Evolutionary conservation across 352 stramenopile genomes (phyloP).

Genomic region (Pythium vanterpoolii): DNA sequence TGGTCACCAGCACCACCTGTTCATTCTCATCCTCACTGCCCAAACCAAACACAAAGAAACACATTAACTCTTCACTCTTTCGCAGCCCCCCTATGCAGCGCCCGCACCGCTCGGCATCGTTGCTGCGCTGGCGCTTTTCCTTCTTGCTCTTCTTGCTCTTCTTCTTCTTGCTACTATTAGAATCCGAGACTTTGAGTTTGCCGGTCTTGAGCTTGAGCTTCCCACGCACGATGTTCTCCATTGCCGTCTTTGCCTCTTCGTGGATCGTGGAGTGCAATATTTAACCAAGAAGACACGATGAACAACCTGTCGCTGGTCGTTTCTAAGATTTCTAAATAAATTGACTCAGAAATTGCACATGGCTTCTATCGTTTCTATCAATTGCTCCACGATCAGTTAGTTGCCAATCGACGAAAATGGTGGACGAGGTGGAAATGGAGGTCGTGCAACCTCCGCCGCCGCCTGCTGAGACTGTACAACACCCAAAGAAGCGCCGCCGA

Average conservation of each 20-base stretch:
- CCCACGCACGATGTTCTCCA: constrained; percentile 80
- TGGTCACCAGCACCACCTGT: constrained; percentile 29
- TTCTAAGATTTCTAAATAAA: constrained; percentile 14
- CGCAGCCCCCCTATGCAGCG: too few relatives aligned
- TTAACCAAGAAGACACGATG: not conserved
- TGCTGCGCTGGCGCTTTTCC: constrained; percentile 21
- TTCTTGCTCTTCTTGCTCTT: constrained; percentile 46
- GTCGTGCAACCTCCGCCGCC: too few relatives aligned
- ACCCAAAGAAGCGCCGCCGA: constrained; percentile 19
- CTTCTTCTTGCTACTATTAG: constrained; percentile 46
- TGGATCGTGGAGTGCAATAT: not conserved
- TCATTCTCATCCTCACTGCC: constrained; percentile 6
- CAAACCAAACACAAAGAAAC: not conserved
- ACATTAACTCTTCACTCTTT: too few relatives aligned
- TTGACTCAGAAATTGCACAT: not conserved
- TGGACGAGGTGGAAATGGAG: not conserved
- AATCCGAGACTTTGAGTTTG: constrained; percentile 58
- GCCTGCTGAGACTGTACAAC: not conserved
- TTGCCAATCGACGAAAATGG: not conserved
- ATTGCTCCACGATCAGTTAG: constrained; percentile 7
- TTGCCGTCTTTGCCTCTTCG: constrained; percentile 13
- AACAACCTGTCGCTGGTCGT: not conserved
- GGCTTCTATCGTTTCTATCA: constrained; percentile 23
- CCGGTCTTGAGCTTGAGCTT: constrained; percentile 82
- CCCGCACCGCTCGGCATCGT: constrained; percentile 12